Evolutionary conservation across 352 stramenopile species (phyloP), one percentile per base, ranked within the genome.

Genomic region (Phytophthora ohioensis): DNA sequence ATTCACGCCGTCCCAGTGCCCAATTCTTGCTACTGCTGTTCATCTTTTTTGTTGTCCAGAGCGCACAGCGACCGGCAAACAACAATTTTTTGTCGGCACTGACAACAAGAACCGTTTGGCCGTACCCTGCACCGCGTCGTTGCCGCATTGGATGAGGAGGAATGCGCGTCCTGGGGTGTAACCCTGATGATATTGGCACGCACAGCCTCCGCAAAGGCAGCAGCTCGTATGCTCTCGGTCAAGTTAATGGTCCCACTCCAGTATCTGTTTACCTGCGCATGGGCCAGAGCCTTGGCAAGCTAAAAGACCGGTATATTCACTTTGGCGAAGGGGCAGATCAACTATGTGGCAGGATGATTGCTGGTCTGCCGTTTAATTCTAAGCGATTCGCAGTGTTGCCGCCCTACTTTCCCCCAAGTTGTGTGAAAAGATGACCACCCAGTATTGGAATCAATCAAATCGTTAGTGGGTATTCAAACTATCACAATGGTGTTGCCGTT

Each of bases 401-500:
- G 5, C 42, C 42, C 5, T n/a, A 48, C 30, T 48, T 48, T 10
- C 42, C 42, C 3, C 42, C 9, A n/a, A 7, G 42, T 48, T 48
- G n/a, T 31, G n/a, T 48, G 15, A 4, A 48, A 48, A 48, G 38
- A 48, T 48, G 42, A 48, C 13, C 4, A 48, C 9, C 15, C 6
- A 48, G 15, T 48, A 48, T 15, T 48, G 42, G 42, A 48, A 48
- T 48, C 13, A 48, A 48, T 48, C 13, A 48, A 31, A 48, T 48
- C 30, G 42, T 48, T 10, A 48, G 42, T 15, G 1, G 42, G 6
- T 48, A 48, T 15, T 31, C 15, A 31, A 48, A 13, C n/a, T 48
- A 48, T 48, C 42, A 27, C 21, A 27, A 27, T 27, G 21, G 21
- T 27, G 21, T 27, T 27, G 21, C 21, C 21, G 21, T 27, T 27